Evolutionary conservation across 352 stramenopile genomes (phyloP), one percentile per base, ranked within the genome.

Genomic region (Phytophthora boehmeriae): DNA sequence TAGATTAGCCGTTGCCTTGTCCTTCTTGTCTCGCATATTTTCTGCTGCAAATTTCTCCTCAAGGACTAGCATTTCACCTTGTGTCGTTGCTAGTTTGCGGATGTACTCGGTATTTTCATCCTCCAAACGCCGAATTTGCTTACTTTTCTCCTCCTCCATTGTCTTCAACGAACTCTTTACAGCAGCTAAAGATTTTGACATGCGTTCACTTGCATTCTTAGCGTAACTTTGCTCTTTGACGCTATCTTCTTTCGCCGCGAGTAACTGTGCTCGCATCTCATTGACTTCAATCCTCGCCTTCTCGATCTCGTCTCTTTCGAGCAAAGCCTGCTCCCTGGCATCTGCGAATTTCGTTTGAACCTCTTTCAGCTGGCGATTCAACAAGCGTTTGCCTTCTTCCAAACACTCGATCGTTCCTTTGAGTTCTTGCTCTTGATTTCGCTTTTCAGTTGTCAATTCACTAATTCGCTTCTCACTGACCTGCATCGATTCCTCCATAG

Each of bases 81-180:
- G 78, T 2, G 76, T 61, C 11, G 72, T 68, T 2, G 82, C 82
- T 23, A 91, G 49, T 41, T 88, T 86, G 14, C 66, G 39, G 65
- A 91, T 75, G 35, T 83, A 87, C 43, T 73, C 41, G 0, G 56
- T 30, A 8, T 78, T 79, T 19, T 89, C 82, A 5, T 74, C 75
- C 11, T 89, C 75, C 0, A 89, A 58, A 5, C 74, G 75, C 43
- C 73, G 56, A 20, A 91, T 83, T 0, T 73, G 66, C 19, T 63
- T 28, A 20, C 75, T 80, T 50, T 91, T 91, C 28, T 92, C 80
- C n/a, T 84, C 68, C 48, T 91, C 85, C 65, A 90, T 71, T 0
- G 65, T 59, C 22, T 83, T 75, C 19, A 92, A 47, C 0, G 85
- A 88, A 5, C 54, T 60, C 43, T 90, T 91, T 25, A 92, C 83